Conservation (phyloP, 2,329 filamentous ascomycete genomes). For the Aspergillus melleus region DNA sequence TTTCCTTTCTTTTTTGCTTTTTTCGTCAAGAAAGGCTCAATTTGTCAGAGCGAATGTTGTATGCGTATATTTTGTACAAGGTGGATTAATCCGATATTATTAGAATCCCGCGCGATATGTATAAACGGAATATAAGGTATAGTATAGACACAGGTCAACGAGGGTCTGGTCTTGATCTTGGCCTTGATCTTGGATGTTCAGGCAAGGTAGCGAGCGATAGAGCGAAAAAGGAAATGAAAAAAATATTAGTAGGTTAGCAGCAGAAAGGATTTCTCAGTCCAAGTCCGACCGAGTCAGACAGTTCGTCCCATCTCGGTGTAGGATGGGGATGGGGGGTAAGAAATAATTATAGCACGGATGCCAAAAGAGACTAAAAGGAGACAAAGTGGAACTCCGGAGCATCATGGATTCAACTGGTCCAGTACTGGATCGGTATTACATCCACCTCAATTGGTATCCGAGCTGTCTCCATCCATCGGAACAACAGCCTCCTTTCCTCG, state of each 20-base stretch:
- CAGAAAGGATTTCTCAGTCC: conserved; percentile 6
- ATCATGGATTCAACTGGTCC: not conserved
- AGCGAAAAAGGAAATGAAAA: not conserved
- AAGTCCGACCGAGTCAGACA: conserved; percentile 13
- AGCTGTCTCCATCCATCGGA: not conserved
- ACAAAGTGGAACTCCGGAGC: conserved; percentile 10
- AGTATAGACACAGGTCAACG: not conserved
- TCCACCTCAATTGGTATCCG: not conserved
- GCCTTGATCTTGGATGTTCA: too few relatives aligned
- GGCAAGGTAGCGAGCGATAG: not conserved
- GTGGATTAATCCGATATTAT: not conserved
- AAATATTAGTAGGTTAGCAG: not conserved
- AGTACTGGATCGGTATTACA: not conserved
- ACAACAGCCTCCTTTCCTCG: not conserved
- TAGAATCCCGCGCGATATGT: not conserved
- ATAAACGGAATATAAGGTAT: not conserved
- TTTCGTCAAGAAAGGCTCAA: not conserved
- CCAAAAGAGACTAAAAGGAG: conserved; percentile 11
- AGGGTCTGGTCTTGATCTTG: not conserved
- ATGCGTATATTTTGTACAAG: not conserved
- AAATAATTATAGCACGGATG: conserved; percentile 15
- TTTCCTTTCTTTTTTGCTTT: not conserved
- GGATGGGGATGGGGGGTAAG: conserved; percentile 10
- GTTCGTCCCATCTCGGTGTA: conserved; percentile 13
- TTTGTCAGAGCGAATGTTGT: not conserved